phyloP scores from a whole-genome alignment of 2,329 filamentous ascomycete genomes.

The Fusarium phyllophilum region DNA sequence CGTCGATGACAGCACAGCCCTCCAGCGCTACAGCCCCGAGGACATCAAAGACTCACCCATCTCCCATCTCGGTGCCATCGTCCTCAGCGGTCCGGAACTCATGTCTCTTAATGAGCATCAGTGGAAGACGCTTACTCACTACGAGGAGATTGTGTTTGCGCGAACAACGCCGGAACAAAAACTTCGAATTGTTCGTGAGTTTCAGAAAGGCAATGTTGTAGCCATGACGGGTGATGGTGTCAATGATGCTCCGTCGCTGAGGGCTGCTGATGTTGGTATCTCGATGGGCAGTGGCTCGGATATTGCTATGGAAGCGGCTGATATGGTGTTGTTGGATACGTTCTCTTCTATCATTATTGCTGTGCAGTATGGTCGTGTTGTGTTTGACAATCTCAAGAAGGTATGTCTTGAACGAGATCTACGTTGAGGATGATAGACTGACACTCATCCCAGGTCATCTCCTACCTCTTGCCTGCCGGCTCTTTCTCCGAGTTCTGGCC shows the following conservation, averaged over 20 bases:
- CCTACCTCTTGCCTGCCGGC: slow-evolving; percentile 79
- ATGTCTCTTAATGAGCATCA: slow-evolving; percentile 72
- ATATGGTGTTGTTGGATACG: slow-evolving; percentile 82
- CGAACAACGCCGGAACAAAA: slow-evolving; percentile 83
- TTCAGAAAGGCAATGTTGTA: slow-evolving; percentile 74
- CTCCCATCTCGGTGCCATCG: slow-evolving; percentile 58
- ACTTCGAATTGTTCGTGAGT: slow-evolving; percentile 79
- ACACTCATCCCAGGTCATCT: background rate
- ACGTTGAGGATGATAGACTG: rapidly evolving
- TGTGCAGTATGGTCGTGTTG: slow-evolving; percentile 76
- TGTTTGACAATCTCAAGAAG: slow-evolving; percentile 86
- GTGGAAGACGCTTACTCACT: slow-evolving; percentile 72
- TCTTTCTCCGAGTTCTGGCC: slow-evolving; percentile 82
- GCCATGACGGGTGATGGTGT: slow-evolving; percentile 90
- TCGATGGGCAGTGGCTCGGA: slow-evolving; percentile 84
- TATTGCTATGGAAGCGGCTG: slow-evolving; percentile 82
- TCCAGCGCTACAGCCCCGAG: slow-evolving; percentile 51
- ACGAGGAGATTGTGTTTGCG: slow-evolving; percentile 79
- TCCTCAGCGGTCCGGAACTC: slow-evolving; percentile 73
- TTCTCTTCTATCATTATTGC: slow-evolving; percentile 79
- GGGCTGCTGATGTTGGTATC: slow-evolving; percentile 84
- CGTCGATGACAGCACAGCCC: slow-evolving; percentile 64
- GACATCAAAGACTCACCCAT: background rate
- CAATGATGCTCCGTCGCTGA: slow-evolving; percentile 85
- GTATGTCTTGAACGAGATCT: background rate